Conservation (phyloP, 2,329 filamentous ascomycete genomes). For the Fusarium foetens region DNA sequence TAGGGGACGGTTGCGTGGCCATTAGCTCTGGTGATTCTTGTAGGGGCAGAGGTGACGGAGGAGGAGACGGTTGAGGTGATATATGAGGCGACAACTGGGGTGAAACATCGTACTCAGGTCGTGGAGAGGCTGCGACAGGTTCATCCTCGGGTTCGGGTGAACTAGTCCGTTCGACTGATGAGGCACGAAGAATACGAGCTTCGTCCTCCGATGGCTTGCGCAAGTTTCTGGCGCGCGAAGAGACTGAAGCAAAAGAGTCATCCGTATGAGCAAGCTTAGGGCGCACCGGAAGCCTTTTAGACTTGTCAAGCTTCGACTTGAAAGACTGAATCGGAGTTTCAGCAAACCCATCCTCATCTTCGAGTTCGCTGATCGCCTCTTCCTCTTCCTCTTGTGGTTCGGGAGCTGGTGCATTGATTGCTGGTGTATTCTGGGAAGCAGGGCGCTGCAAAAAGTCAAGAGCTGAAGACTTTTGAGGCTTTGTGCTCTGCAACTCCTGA, state of each 20-base stretch:
- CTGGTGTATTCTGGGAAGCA: neutral
- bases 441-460: conserved; percentile 41
- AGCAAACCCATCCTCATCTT: conserved; percentile 53
- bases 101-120: conserved; percentile 13
- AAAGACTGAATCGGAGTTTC: conserved; percentile 42
- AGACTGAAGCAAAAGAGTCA: conserved; percentile 37
- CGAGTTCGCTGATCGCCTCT: conserved; percentile 60
- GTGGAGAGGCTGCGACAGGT: conserved; percentile 24
- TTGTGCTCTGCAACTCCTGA: conserved; percentile 52
- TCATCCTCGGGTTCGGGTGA: conserved; percentile 37
- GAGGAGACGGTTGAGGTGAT: conserved; percentile 4
- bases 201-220: conserved; percentile 37
- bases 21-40: conserved; percentile 16
- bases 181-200: conserved; percentile 28
- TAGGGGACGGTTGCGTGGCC: conserved; percentile 39
- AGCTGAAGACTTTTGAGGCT: conserved; percentile 20
- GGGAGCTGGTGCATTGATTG: neutral
- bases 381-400: conserved; percentile 33
- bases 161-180: conserved; percentile 32
- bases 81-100: conserved; percentile 19
- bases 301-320: conserved; percentile 34
- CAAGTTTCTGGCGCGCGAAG: conserved; percentile 28
- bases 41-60: conserved; percentile 12
- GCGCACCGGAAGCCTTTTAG: conserved; percentile 38
- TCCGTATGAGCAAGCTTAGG: conserved; percentile 43